Evolutionary conservation across 1,139 yeast species (phyloP), one percentile per base, ranked within the genome.

Genomic region (Zygoascus sp.): DNA sequence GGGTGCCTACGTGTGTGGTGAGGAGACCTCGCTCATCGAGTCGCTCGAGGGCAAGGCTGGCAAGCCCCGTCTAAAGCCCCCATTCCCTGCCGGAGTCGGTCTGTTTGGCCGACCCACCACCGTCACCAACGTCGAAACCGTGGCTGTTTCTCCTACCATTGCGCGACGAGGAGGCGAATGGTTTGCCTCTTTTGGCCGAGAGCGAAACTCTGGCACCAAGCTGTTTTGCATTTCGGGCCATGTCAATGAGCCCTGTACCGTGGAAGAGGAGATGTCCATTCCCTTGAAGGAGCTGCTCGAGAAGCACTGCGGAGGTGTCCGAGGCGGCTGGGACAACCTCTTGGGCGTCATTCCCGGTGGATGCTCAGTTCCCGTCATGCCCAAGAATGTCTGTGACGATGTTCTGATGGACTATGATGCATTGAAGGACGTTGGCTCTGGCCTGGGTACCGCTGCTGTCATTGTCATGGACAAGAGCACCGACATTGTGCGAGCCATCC

Each of bases 41-140:
- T 81, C 90, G 1, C 72, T 86, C 48, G 95, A 86, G 72, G 95
- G 95, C 62, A 86, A 86, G 69, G 92, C 92, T 47, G 95, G 95
- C 59, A 86, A 86, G 69, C 95, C 95, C 59, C 80, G 95, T 71
- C 76, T 86, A 67, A 86, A 86, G 77, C 95, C 95, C 42, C 95
- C 95, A 58, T 86, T 86, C 79, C 95, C 95, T 38, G 95, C 95
- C 41, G 95, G 94, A 64, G 90, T 86, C 49, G 95, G 95, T 63
- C 74, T 86, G 50, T 86, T 84, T 59, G 95, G 95, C 62, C 80
- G 95, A 68, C 95, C 95, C 56, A 78, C 89, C 36, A 86, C 95
- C 44, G 95, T 86, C 49, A 81, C 95, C 54, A 86, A 86, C 64
- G 95, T 86, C 53, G 95, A 86, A 70, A 85, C 95, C 19, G 92